Evolutionary conservation across 2,329 filamentous ascomycete species (phyloP), one percentile per base, ranked within the genome.

Genomic region (Diaporthe eres): DNA sequence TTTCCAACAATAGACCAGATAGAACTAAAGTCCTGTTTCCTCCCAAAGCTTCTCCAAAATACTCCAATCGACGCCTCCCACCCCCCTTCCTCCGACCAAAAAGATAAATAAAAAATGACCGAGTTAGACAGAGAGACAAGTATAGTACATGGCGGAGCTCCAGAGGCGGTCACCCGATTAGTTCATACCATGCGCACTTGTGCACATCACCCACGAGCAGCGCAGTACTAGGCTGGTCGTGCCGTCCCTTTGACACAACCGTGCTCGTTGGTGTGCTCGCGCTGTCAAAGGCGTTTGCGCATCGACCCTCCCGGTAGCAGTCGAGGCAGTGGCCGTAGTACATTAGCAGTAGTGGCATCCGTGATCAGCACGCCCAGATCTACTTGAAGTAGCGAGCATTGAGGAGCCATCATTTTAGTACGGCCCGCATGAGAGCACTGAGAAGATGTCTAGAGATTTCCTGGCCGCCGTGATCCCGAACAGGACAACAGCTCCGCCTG

Each of bases 1-100:
- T 70, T 70, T 70, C 65, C 65, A 70, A 70, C 65, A 70, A 70
- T 70, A 70, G 65, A 55, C 65, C 65, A 70, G 49, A 28, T n/a
- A 70, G 15, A 12, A 37, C 15, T 8, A 47, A 60, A 31, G 47
- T 53, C 49, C 34, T 55, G 65, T 55, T 70, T 55, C 65, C 49
- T 70, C 22, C 34, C 49, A 70, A 28, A 70, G 47, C 49, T 70
- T 70, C 65, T 70, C 65, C 65, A 70, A 70, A 55, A 42, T 55
- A 55, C 65, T 55, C 65, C 65, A 70, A 70, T 42, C n/a, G n/a
- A 17, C 31, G 49, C 22, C 31, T 47, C 17, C 6, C 31, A 10
- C 6, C 31, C 28, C 25, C 31, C 44, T 28, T n/a, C 42, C 61
- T 42, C 42, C 17, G n/a, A 25, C 15, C 6, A 61, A 39, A 42